Conservation (phyloP, 495 filamentous ascomycete genomes). For the Amniculicola lignicola region DNA sequence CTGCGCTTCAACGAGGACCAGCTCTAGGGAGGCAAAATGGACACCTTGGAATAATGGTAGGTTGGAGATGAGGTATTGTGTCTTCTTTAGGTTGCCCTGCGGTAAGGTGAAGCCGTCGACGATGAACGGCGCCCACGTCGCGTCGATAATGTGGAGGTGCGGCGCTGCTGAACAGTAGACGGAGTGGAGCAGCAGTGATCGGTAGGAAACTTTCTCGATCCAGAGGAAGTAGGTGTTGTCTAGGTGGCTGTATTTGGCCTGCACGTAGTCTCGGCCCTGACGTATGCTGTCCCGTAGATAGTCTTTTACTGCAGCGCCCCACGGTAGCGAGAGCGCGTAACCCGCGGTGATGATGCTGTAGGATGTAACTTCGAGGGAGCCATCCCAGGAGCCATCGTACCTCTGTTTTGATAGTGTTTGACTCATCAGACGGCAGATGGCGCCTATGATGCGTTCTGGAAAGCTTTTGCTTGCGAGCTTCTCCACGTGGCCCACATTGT, state of each 20-base stretch:
- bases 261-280: background rate
- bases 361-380: background rate
- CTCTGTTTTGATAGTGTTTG: background rate
- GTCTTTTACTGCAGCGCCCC: background rate
- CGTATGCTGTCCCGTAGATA: background rate
- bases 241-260: background rate
- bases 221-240: constrained; percentile 31
- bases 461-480: background rate
- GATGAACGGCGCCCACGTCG: background rate
- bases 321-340: background rate
- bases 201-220: constrained; percentile 47
- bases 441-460: background rate
- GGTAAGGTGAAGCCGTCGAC: background rate
- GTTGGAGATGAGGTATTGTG: background rate
- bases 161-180: constrained; percentile 42
- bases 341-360: background rate
- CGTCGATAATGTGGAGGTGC: constrained; percentile 3
- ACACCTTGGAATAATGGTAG: background rate
- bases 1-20: constrained; percentile 4
- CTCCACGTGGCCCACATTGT: background rate
- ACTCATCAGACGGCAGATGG: background rate
- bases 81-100: background rate
- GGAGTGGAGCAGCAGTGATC: constrained; percentile 34
- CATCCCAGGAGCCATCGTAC: background rate
- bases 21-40: background rate